Base-by-base conservation (phyloP, 257 asterid species). In the Striga asiatica region DNA sequence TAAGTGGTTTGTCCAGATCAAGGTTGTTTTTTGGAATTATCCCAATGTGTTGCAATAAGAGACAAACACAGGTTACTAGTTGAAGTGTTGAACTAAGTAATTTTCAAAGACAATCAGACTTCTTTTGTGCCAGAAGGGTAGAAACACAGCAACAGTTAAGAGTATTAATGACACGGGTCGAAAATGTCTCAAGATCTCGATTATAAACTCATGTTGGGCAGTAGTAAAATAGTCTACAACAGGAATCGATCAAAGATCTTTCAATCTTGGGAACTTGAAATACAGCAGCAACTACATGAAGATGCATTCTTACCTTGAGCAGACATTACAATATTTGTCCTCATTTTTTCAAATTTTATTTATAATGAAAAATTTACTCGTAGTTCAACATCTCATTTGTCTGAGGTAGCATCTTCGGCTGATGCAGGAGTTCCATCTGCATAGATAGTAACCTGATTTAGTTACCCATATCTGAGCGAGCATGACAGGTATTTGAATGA, bases 401-500 rank as follows among this genome's bases (percentile, higher is more conserved):
- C 66, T 46, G 73, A 12, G 21, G 57, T 23, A 4, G 49, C 43
- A 11, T 70, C 80, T 46, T 70, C 76, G 5, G 74, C 29, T 48
- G 68, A 71, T 32, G 73, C 52, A 50, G 59, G 10, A 57, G 61
- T 50, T 54, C 71, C 71, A 1, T 66, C 74, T 74, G 55, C 69
- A 51, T 18, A 47, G 37, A 25, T 5, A 20, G 19, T 20, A 13
- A 51, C 37, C 19, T 27, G 45, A 16, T 42, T 55, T 38, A 14
- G 39, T 56, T 48, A 60, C n/a, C n/a, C n/a, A n/a, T n/a, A n/a
- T n/a, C n/a, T n/a, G n/a, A n/a, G n/a, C n/a, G n/a, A n/a, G n/a
- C n/a, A n/a, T n/a, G n/a, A n/a, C n/a, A n/a, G n/a, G n/a, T n/a
- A n/a, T n/a, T n/a, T n/a, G n/a, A n/a, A n/a, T n/a, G n/a, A n/a